Evolutionary conservation across 495 filamentous ascomycete species (phyloP).

Genomic region (Amphirosellinia nigrospora): DNA sequence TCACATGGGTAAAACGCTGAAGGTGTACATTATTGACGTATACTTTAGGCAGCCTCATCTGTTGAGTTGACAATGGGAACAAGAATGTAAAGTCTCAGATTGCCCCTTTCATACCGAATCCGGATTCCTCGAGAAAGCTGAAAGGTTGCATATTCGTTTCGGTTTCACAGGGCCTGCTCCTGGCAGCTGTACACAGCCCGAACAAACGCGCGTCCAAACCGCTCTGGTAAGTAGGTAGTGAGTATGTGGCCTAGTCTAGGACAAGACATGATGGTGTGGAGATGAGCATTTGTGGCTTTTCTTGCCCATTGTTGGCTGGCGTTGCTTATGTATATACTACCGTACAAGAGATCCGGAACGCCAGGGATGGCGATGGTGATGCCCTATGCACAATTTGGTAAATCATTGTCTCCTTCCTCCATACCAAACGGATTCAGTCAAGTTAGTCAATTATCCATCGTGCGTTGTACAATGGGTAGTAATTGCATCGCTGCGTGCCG

Average conservation of each 20-base stretch:
- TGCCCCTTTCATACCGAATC: neutral
- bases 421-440: neutral
- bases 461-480: neutral
- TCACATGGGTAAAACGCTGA: neutral
- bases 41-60: neutral
- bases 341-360: neutral
- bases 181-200: conserved; percentile 4
- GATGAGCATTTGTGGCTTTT: conserved; percentile 10
- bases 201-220: conserved; percentile 10
- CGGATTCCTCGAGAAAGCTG: conserved; percentile 14
- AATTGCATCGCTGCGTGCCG: neutral
- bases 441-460: neutral
- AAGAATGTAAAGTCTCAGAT: conserved; percentile 8
- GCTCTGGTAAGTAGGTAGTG: neutral
- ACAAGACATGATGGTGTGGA: neutral
- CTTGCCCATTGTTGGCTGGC: conserved; percentile 8
- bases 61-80: neutral
- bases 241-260: conserved; percentile 9
- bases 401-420: neutral
- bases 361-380: neutral
- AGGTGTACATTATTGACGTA: conserved; percentile 12
- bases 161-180: neutral
- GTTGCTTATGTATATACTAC: neutral
- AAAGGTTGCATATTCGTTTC: conserved; percentile 16
- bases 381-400: neutral